A percentile compares a stretch with the other conserved stretches of the same genome.
Evolutionary conservation across 495 filamentous ascomycete genomes (phyloP).

Genomic region (Sphaerosporella brunnea): DNA sequence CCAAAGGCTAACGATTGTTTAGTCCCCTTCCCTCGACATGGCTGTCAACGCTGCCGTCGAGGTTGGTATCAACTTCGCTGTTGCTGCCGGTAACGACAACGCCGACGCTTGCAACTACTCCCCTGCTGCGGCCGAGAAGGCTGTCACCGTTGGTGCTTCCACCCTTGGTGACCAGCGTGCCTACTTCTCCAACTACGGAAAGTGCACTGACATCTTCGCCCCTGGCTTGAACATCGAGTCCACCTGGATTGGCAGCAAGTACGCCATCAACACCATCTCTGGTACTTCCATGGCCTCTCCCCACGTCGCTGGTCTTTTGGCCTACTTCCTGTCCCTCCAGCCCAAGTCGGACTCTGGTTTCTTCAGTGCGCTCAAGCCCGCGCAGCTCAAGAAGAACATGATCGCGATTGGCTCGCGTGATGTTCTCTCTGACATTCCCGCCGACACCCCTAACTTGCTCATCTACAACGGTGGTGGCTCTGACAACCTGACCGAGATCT

Average conservation of each 20-base stretch:
- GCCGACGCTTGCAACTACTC: constrained; percentile 99
- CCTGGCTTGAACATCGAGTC: constrained; percentile 93
- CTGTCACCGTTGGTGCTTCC: constrained; percentile 91
- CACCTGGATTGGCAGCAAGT: constrained; percentile 92
- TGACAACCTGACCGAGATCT: constrained; percentile 73
- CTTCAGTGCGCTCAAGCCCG: constrained; percentile 78
- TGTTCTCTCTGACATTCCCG: constrained; percentile 67
- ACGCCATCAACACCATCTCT: constrained; percentile 93
- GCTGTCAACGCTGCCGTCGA: constrained; percentile 87
- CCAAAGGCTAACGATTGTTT: no score
- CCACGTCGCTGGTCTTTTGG: constrained; percentile 87
- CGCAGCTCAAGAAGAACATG: constrained; percentile 79
- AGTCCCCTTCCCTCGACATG: constrained; percentile 65
- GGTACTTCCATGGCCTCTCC: constrained; percentile 99
- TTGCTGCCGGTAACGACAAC: constrained; percentile 96
- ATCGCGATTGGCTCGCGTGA: constrained; percentile 66
- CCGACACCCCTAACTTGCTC: constrained; percentile 70
- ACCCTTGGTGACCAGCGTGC: constrained; percentile 87
- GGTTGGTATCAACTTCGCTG: constrained; percentile 87
- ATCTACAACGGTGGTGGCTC: constrained; percentile 98
- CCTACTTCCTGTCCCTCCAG: constrained; percentile 94
- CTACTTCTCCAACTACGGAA: constrained; percentile 99
- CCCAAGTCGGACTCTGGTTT: constrained; percentile 74
- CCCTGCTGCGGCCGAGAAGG: constrained; percentile 81
- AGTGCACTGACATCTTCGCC: constrained; percentile 96